These are phyloP conservation scores for Eimeria zaria DNA, from an alignment of 169 alveolate genomes.

Conservation along the genomic window DNA sequence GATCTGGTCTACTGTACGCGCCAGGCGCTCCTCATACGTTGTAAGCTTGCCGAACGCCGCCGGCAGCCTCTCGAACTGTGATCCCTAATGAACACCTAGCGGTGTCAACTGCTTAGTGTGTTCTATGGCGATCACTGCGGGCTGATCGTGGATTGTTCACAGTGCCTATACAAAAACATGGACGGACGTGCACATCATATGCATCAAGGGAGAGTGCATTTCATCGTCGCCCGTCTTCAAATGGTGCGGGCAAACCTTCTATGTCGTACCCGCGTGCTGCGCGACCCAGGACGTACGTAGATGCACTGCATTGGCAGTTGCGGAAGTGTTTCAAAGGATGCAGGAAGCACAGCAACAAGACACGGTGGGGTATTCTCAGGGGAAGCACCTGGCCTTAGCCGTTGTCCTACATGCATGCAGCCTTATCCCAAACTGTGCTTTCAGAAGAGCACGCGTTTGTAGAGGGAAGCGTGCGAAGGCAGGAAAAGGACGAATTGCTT, in stretches of 20 bases:
- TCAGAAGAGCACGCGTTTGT: neutral
- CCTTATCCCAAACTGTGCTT: neutral
- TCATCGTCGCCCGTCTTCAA: neutral
- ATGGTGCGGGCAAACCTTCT: neutral
- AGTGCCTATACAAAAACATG: too few species aligned
- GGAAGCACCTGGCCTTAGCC: neutral
- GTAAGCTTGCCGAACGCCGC: neutral
- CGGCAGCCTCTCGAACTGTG: neutral
- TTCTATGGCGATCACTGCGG: neutral
- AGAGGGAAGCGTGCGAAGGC: neutral
- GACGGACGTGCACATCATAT: neutral
- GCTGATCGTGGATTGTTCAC: too few species aligned
- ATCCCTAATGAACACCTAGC: neutral
- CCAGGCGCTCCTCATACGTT: too few species aligned
- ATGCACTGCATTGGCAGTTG: neutral
- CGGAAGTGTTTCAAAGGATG: neutral
- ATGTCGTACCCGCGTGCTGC: neutral
- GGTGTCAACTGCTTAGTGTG: neutral
- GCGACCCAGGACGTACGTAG: neutral
- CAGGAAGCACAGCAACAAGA: neutral
- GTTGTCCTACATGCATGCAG: neutral
- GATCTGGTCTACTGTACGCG: too few species aligned
- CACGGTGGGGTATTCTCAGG: neutral
- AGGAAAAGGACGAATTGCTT: too few species aligned
- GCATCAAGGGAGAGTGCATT: neutral